Conservation (phyloP, 176 grass and related monocot genomes). For the Tuctoria greenei region DNA sequence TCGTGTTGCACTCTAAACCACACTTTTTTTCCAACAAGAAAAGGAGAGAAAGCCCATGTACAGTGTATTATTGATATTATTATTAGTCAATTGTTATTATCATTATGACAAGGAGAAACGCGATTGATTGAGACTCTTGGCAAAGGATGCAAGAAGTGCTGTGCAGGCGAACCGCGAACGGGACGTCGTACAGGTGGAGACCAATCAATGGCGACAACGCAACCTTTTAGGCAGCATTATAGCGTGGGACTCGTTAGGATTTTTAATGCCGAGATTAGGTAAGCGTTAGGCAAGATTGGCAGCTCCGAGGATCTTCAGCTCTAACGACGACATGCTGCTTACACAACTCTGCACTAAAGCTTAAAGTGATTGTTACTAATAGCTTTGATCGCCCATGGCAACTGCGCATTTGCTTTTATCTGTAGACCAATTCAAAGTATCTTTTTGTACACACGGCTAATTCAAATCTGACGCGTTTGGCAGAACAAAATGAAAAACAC, state of each 20-base stretch:
- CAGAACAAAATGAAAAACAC: too few species aligned
- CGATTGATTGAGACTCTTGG: neutral
- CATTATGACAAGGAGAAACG: neutral
- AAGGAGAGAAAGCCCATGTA: neutral
- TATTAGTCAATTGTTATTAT: neutral
- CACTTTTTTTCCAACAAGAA: neutral
- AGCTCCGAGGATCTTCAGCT: neutral
- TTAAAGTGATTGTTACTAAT: neutral
- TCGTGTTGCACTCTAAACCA: neutral
- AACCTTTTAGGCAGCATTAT: constrained; percentile 8
- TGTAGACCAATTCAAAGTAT: too few species aligned
- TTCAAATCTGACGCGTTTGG: too few species aligned
- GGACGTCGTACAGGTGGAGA: neutral
- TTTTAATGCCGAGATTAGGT: constrained; percentile 33
- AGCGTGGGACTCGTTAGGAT: neutral
- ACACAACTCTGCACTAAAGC: too few species aligned
- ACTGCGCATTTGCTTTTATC: too few species aligned
- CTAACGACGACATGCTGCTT: too few species aligned
- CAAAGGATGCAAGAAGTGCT: neutral
- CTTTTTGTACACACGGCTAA: too few species aligned
- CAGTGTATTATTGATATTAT: neutral
- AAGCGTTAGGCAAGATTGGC: constrained; percentile 16
- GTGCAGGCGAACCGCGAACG: neutral
- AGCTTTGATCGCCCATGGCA: neutral
- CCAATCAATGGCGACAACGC: constrained; percentile 3